Conservation (phyloP, 345 rosid species). For the Barbarea vulgaris region DNA sequence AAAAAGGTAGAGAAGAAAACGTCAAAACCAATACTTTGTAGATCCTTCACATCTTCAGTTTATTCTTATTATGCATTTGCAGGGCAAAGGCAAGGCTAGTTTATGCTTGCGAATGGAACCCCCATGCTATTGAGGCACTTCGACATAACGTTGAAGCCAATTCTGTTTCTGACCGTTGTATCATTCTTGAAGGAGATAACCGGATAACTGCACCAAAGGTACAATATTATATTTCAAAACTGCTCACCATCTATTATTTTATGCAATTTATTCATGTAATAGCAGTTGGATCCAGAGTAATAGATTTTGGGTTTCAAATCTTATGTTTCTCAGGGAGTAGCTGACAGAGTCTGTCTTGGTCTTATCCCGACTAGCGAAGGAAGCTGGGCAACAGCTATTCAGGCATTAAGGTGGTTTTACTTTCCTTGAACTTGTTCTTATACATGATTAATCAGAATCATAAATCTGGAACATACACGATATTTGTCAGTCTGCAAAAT, state of each 20-base stretch:
- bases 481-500: neutral
- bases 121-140: slow-evolving; percentile 84
- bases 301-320: slow-evolving; percentile 10
- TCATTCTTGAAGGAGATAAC: slow-evolving; percentile 89
- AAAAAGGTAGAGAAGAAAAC: neutral
- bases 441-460: neutral
- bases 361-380: slow-evolving; percentile 89
- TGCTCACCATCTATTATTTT: slow-evolving; percentile 5
- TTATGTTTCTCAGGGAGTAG: slow-evolving; percentile 64
- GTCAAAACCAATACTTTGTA: neutral
- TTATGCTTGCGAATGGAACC: slow-evolving; percentile 98
- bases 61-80: slow-evolving; percentile 24
- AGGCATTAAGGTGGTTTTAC: slow-evolving; percentile 70
- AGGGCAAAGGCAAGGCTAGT: slow-evolving; percentile 89
- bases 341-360: slow-evolving; percentile 89
- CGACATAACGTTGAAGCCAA: slow-evolving; percentile 65
- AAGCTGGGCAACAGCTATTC: slow-evolving; percentile 86
- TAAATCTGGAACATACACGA: neutral
- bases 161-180: slow-evolving; percentile 72
- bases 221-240: slow-evolving; percentile 30
- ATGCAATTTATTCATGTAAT: neutral
- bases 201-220: slow-evolving; percentile 74
- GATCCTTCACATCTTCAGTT: slow-evolving; percentile 8
- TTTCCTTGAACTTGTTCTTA: slow-evolving; percentile 16
- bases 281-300: neutral